A percentile compares a stretch with the other conserved stretches of the same genome.
Conservation (phyloP, 78 protist genomes). For the Planoprotostelium fungivorum region DNA sequence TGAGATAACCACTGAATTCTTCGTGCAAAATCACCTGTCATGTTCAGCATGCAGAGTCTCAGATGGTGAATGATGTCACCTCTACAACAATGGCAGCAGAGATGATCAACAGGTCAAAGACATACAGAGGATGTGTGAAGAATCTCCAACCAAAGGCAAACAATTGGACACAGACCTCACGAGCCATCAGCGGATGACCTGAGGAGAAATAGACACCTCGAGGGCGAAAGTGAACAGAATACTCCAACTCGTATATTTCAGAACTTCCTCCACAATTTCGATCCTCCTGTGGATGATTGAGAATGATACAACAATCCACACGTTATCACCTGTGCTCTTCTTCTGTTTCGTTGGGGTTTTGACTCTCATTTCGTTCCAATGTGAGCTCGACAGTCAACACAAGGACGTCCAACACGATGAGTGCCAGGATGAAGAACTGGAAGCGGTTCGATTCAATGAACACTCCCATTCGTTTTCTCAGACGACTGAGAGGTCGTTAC, state of each 20-base stretch:
- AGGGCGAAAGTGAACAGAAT: not conserved
- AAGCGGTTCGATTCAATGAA: not conserved
- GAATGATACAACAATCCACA: not conserved
- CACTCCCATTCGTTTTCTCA: not conserved
- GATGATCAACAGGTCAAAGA: not conserved
- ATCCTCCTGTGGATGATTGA: not conserved
- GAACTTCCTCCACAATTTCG: not conserved
- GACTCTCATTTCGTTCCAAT: not conserved
- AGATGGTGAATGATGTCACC: not conserved
- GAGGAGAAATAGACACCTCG: not conserved
- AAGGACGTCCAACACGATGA: not conserved
- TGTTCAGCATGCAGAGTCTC: not conserved
- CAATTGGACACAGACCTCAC: not conserved
- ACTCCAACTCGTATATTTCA: not conserved
- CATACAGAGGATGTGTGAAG: not conserved
- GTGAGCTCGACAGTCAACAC: not conserved
- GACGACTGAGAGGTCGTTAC: too few species aligned
- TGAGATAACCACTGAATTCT: not conserved
- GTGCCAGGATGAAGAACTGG: not conserved
- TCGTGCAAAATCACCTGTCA: not conserved
- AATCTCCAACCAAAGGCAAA: not conserved
- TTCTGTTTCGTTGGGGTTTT: not conserved
- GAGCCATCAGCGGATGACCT: not conserved
- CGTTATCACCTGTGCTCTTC: not conserved
- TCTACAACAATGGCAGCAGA: not conserved